Percentiles rank a stretch among this genome's conserved stretches.
These are phyloP conservation scores for Pisolithus thermaeus DNA, from an alignment of 1,284 basidiomycete species.

Conservation along the genomic window DNA sequence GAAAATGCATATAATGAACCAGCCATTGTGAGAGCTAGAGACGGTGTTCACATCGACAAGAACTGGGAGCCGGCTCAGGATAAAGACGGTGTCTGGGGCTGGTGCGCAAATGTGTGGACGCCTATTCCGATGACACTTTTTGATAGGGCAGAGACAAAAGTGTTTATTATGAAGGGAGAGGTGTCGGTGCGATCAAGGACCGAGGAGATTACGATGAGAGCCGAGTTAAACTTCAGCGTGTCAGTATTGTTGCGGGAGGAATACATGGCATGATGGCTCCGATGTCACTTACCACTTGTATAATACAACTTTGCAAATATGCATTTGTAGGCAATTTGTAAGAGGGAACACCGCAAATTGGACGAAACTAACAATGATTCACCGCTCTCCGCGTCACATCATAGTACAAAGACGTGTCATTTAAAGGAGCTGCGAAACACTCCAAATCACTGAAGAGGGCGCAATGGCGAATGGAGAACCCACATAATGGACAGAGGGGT, in stretches of 20 bases:
- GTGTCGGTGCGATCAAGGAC: constrained; percentile 11
- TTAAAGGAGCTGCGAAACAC: no score
- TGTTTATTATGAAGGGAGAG: constrained; percentile 21
- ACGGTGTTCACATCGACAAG: constrained; percentile 19
- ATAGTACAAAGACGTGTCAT: no score
- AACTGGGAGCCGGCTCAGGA: constrained; percentile 14
- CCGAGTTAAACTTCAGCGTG: constrained; percentile 17
- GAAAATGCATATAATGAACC: background rate
- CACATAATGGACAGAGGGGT: no score
- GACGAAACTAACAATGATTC: no score
- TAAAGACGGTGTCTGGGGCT: constrained; percentile 20
- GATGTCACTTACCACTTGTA: no score
- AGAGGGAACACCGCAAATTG: no score
- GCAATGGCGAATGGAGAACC: background rate
- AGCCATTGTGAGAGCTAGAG: background rate
- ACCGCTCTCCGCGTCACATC: no score
- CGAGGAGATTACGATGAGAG: constrained; percentile 9
- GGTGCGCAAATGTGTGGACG: constrained; percentile 26
- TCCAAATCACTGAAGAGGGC: no score
- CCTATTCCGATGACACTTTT: constrained; percentile 29
- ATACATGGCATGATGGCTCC: constrained; percentile 16
- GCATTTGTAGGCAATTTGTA: no score
- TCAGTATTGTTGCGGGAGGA: constrained; percentile 16
- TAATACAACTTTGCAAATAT: no score
- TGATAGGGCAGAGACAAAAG: constrained; percentile 26